Evolutionary conservation across 139 green algal species (phyloP).

Genomic region (Volvox africanus): DNA sequence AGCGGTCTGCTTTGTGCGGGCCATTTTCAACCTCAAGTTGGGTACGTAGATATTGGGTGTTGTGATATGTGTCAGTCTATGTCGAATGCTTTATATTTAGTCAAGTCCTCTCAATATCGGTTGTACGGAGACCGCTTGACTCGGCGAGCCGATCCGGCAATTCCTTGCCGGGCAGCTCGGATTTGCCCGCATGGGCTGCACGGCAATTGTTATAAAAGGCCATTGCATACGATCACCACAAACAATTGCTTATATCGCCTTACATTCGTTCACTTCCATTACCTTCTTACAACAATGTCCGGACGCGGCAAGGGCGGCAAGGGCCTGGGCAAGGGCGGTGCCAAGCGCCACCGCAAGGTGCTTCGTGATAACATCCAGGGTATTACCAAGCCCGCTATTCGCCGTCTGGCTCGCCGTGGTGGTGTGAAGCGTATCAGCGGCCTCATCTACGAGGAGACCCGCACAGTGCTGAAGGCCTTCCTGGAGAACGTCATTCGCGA

Average conservation of each 20-base stretch:
- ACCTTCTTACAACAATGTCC: conserved; percentile 68
- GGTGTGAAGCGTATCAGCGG: conserved; percentile 27
- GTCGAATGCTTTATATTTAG: not conserved
- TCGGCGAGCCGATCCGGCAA: not conserved
- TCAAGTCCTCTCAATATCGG: conserved; percentile 62
- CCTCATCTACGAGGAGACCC: conserved; percentile 30
- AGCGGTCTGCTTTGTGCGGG: conserved; percentile 91
- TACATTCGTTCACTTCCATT: not conserved
- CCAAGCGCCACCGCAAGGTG: conserved; percentile 94
- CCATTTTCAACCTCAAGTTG: conserved; percentile 63
- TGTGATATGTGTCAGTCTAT: not conserved
- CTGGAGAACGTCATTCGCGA: conserved; percentile 94
- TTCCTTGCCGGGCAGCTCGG: too few species aligned
- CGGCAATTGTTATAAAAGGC: too few species aligned
- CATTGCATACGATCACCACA: too few species aligned
- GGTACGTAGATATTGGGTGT: not conserved
- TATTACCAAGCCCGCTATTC: conserved; percentile 95
- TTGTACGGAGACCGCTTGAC: not conserved
- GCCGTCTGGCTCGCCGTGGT: conserved; percentile 85
- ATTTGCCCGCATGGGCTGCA: too few species aligned
- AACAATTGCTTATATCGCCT: too few species aligned
- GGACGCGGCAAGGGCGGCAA: conserved; percentile 93
- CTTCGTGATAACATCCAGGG: conserved; percentile 95
- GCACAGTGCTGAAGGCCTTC: conserved; percentile 92
- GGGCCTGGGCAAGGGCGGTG: conserved; percentile 91